phyloP scores from a whole-genome alignment of 2,329 filamentous ascomycete genomes.

The Knufia petricola region DNA sequence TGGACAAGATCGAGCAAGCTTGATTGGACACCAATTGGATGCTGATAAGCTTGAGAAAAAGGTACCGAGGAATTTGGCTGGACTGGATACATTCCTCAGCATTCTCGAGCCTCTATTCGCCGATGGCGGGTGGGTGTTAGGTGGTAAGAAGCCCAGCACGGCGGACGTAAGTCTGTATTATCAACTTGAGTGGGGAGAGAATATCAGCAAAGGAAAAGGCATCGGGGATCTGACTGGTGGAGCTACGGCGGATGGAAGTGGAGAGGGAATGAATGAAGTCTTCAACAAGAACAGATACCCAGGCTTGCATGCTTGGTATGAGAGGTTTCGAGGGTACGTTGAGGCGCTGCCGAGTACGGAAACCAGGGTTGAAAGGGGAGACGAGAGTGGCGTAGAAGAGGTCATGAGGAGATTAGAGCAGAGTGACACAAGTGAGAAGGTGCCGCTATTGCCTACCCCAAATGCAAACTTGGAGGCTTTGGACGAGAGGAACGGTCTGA shows the following conservation, averaged over 20 bases:
- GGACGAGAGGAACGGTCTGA: slow-evolving; percentile 16
- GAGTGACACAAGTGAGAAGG: slow-evolving; percentile 30
- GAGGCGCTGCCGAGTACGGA: slow-evolving; percentile 12
- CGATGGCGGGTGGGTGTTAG: slow-evolving; percentile 1
- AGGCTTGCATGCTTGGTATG: slow-evolving; percentile 15
- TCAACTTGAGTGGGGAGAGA: slow-evolving; percentile 21
- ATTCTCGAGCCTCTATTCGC: slow-evolving; percentile 16
- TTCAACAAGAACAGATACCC: slow-evolving; percentile 19
- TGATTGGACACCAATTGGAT: slow-evolving; percentile 20
- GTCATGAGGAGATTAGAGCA: slow-evolving; percentile 30
- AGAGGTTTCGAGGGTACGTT: slow-evolving; percentile 13
- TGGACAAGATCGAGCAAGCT: slow-evolving; percentile 15
- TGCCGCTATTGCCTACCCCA: slow-evolving; percentile 15
- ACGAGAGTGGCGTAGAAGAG: slow-evolving; percentile 8
- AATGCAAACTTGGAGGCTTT: slow-evolving; percentile 10
- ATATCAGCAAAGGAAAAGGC: slow-evolving; percentile 17
- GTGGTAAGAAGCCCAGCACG: slow-evolving; percentile 11
- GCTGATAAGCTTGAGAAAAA: slow-evolving; percentile 18
- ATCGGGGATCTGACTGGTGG: slow-evolving; percentile 16
- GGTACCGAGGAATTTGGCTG: slow-evolving; percentile 16
- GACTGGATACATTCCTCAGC: slow-evolving; percentile 18
- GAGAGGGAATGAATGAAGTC: slow-evolving; percentile 12
- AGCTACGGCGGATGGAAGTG: slow-evolving; percentile 13
- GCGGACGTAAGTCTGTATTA: slow-evolving; percentile 18
- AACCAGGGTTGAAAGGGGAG: slow-evolving; percentile 13